Conservation (phyloP, 1,139 yeast genomes). For the Saccharomyces hybrid region DNA sequence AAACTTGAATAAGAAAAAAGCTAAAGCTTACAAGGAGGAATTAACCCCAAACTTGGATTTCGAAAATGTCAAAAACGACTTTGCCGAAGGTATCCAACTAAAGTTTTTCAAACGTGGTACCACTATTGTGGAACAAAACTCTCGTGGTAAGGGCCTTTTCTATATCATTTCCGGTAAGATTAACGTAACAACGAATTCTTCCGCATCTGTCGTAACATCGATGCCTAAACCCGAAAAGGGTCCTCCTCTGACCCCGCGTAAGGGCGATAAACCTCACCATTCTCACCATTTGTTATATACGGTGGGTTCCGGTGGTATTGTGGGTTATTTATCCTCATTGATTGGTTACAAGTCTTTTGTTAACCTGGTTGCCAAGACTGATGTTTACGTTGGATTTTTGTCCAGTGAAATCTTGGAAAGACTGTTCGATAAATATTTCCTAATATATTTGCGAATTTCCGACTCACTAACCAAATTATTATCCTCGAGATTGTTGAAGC, state of each 20-base stretch:
- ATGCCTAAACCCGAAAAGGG: slow-evolving; percentile 12
- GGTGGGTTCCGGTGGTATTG: slow-evolving; percentile 71
- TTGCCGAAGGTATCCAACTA: slow-evolving; percentile 56
- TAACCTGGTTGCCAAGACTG: slow-evolving; percentile 50
- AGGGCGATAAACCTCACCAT: slow-evolving; percentile 10
- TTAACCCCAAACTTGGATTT: slow-evolving; percentile 32
- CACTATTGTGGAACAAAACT: slow-evolving; percentile 54
- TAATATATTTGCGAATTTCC: slow-evolving; percentile 71
- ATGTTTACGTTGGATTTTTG: slow-evolving; percentile 63
- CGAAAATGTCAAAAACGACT: slow-evolving; percentile 52
- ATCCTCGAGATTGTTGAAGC: slow-evolving; percentile 57
- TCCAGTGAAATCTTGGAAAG: slow-evolving; percentile 55
- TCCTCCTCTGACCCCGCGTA: slow-evolving; percentile 10
- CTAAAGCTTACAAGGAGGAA: slow-evolving; percentile 19
- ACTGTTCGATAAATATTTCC: slow-evolving; percentile 67
- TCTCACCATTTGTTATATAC: slow-evolving; percentile 44
- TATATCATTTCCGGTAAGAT: slow-evolving; percentile 72
- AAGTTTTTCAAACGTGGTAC: slow-evolving; percentile 48
- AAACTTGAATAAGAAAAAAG: slow-evolving; percentile 8
- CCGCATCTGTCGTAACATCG: slow-evolving; percentile 6
- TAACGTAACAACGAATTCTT: slow-evolving; percentile 42
- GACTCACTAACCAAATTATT: slow-evolving; percentile 58
- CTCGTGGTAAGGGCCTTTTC: slow-evolving; percentile 63
- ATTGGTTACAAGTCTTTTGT: slow-evolving; percentile 77
- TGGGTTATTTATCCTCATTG: slow-evolving; percentile 78